Percentiles rank a stretch among this genome's conserved stretches.
Conservation (phyloP, 2,329 filamentous ascomycete genomes). For the Metarhizium brunneum region DNA sequence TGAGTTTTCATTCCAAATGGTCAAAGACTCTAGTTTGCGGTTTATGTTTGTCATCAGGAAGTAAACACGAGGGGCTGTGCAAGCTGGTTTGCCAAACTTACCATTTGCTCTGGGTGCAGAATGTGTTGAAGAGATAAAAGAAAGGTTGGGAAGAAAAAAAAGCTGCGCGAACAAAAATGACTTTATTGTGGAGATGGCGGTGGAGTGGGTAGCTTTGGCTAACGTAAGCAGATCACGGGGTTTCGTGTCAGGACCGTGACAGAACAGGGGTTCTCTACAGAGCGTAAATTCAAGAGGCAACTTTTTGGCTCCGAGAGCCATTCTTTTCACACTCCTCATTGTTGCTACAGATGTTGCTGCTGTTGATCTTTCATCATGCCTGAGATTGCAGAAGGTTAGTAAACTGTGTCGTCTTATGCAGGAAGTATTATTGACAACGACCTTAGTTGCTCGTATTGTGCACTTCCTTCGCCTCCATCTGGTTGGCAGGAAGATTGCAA, state of each 20-base stretch:
- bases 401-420: not conserved
- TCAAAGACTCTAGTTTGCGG: conserved; percentile 99
- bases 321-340: not conserved
- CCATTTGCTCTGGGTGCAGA: conserved; percentile 6
- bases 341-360: not conserved
- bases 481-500: conserved; percentile 71
- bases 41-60: conserved; percentile 74
- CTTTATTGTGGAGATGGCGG: conserved; percentile 13
- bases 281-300: not conserved
- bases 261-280: not conserved
- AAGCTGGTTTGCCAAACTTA: conserved; percentile 8
- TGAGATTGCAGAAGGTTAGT: conserved; percentile 52
- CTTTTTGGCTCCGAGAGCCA: not conserved
- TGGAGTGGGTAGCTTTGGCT: conserved; percentile 3
- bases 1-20: conserved; percentile 70
- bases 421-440: conserved; percentile 1
- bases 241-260: conserved; percentile 19
- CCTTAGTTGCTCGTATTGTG: conserved; percentile 70
- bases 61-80: conserved; percentile 4
- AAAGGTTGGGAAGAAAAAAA: conserved; percentile 13
- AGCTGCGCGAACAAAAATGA: conserved; percentile 16
- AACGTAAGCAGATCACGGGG: conserved; percentile 21
- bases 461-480: conserved; percentile 76
- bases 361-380: conserved; percentile 37
- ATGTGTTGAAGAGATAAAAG: conserved; percentile 4